These are phyloP conservation scores for Eremomyces bilateralis DNA, from an alignment of 495 filamentous ascomycete species.

Conservation along the genomic window DNA sequence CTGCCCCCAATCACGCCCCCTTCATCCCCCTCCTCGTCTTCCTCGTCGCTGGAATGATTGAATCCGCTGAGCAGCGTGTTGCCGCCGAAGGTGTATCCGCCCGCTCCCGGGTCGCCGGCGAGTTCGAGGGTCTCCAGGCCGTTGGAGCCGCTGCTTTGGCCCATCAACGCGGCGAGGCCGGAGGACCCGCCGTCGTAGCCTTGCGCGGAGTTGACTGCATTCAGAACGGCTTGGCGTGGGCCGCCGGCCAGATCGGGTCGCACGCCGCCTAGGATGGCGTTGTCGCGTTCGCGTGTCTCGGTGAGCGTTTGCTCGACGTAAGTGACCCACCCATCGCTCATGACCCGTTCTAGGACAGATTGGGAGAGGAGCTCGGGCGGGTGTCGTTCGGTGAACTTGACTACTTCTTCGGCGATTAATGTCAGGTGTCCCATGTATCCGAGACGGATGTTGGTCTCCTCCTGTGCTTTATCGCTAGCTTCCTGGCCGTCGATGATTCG, in stretches of 20 bases:
- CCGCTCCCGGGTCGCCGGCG: conserved; percentile 31
- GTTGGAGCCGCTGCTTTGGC: conserved; percentile 21
- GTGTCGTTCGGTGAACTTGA: conserved; percentile 92
- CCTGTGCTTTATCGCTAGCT: conserved; percentile 64
- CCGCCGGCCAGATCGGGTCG: conserved; percentile 59
- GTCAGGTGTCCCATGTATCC: conserved; percentile 98
- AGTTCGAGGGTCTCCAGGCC: conserved; percentile 59
- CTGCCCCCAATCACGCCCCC: conserved; percentile 36
- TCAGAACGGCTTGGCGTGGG: conserved; percentile 41
- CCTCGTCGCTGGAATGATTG: conserved; percentile 84
- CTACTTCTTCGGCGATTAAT: conserved; percentile 92
- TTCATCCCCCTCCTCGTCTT: conserved; percentile 87
- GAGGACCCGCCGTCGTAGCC: conserved; percentile 28
- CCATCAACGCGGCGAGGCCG: conserved; percentile 3
- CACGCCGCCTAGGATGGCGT: conserved; percentile 93
- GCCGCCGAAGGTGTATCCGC: neutral
- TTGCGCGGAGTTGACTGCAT: conserved; percentile 34
- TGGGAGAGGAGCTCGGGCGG: conserved; percentile 70
- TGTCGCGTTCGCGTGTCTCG: conserved; percentile 87
- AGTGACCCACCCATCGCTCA: conserved; percentile 72
- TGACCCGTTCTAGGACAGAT: conserved; percentile 67
- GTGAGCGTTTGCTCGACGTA: conserved; percentile 90
- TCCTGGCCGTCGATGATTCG: conserved; percentile 79
- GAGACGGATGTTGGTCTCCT: conserved; percentile 64
- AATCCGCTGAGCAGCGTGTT: conserved; percentile 69